Evolutionary conservation across 2,329 filamentous ascomycete genomes (phyloP).

Genomic region (Colletotrichum endophyticum): DNA sequence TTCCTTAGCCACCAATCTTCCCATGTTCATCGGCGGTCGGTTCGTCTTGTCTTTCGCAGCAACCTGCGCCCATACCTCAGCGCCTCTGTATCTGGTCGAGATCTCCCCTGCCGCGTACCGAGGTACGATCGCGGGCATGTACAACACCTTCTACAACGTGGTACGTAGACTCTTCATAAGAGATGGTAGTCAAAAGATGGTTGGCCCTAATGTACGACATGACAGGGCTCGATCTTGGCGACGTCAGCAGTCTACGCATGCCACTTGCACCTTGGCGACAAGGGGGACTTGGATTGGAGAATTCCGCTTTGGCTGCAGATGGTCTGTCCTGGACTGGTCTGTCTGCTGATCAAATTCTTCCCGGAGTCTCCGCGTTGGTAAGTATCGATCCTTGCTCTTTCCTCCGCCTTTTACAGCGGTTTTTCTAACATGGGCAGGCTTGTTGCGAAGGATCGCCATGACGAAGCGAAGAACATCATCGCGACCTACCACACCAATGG

Average conservation of each 20-base stretch:
- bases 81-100: slow-evolving; percentile 65
- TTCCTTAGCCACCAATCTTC: slow-evolving; percentile 45
- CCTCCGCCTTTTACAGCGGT: not conserved
- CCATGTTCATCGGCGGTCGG: slow-evolving; percentile 51
- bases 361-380: slow-evolving; percentile 39
- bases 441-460: slow-evolving; percentile 49
- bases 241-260: slow-evolving; percentile 35
- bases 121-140: slow-evolving; percentile 61
- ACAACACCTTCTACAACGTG: slow-evolving; percentile 47
- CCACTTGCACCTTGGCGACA: slow-evolving; percentile 29
- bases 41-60: slow-evolving; percentile 59
- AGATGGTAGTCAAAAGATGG: not conserved
- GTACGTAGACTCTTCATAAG: slow-evolving; percentile 22
- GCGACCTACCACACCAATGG: slow-evolving; percentile 54
- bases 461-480: slow-evolving; percentile 54
- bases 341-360: slow-evolving; percentile 34
- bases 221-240: slow-evolving; percentile 30
- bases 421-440: slow-evolving; percentile 44
- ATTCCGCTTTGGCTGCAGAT: slow-evolving; percentile 39
- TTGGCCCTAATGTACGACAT: not conserved
- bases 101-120: slow-evolving; percentile 64
- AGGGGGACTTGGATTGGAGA: slow-evolving; percentile 33
- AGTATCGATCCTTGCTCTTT: not conserved
- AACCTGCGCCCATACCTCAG: slow-evolving; percentile 59
- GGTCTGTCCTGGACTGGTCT: slow-evolving; percentile 33